These are phyloP conservation scores for Penicillium herquei DNA, from an alignment of 495 filamentous ascomycete genomes.

Conservation along the genomic window DNA sequence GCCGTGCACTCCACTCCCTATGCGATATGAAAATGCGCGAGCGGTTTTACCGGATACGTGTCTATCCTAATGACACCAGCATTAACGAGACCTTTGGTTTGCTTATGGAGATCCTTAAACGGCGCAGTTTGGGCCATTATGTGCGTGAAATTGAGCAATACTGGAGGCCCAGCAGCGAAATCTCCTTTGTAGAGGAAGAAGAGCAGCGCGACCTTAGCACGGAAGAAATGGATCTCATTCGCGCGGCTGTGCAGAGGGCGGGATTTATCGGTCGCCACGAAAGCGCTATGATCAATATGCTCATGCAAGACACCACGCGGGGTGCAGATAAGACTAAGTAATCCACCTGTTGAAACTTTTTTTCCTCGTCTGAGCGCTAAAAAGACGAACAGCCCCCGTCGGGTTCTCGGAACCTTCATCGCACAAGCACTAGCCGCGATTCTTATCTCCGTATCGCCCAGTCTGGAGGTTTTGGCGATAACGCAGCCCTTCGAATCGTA, in stretches of 20 bases:
- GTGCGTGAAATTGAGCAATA: not conserved
- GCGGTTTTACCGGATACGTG: slow-evolving; percentile 14
- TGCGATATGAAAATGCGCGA: slow-evolving; percentile 24
- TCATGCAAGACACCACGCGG: slow-evolving; percentile 13
- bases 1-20: slow-evolving; percentile 17
- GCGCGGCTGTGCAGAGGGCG: slow-evolving; percentile 5
- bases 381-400: not conserved
- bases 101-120: not conserved
- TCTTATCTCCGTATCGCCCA: slow-evolving; percentile 26
- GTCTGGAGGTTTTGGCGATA: slow-evolving; percentile 20
- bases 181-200: not conserved
- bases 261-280: slow-evolving; percentile 17
- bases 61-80: slow-evolving; percentile 2
- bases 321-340: not conserved
- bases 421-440: slow-evolving; percentile 25
- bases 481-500: slow-evolving; percentile 5
- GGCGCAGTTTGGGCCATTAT: not conserved
- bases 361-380: not conserved
- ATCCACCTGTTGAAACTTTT: not conserved
- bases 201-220: not conserved
- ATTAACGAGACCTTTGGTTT: not conserved
- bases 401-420: slow-evolving; percentile 11
- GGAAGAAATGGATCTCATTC: not conserved
- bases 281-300: slow-evolving; percentile 20
- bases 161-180: not conserved